A percentile compares a stretch with the other conserved stretches of the same genome.
Evolutionary conservation across 495 filamentous ascomycete species (phyloP).

Genomic region (Talaromyces adpressus): DNA sequence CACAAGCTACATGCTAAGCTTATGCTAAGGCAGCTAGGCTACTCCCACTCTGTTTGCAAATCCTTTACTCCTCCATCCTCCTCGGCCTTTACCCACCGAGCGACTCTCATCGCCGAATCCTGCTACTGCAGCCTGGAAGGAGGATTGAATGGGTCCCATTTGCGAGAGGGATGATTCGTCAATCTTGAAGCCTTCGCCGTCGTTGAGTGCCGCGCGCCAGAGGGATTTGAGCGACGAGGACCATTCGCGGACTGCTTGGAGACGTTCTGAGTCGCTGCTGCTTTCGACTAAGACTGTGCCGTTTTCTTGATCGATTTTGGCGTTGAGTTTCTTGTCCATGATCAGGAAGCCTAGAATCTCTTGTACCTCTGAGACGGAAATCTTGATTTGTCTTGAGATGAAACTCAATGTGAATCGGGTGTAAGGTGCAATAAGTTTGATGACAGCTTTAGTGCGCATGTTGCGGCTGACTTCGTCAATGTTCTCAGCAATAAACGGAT

Average conservation of each 20-base stretch:
- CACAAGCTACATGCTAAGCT: not conserved
- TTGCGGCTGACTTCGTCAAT: conserved; percentile 98
- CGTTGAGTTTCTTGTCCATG: conserved; percentile 76
- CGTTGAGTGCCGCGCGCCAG: conserved; percentile 58
- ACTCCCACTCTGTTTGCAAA: conserved; percentile 5
- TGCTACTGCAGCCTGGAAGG: conserved; percentile 15
- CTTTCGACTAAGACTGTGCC: conserved; percentile 78
- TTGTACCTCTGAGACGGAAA: conserved; percentile 76
- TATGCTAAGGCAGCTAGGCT: not conserved
- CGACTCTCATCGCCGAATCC: conserved; percentile 27
- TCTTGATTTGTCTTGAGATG: conserved; percentile 78
- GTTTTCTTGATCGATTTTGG: conserved; percentile 80
- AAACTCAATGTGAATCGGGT: conserved; percentile 82
- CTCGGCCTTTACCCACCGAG: conserved; percentile 12
- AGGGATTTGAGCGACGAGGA: conserved; percentile 58
- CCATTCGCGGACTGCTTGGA: conserved; percentile 68
- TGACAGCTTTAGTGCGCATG: conserved; percentile 91
- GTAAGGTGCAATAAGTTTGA: conserved; percentile 92
- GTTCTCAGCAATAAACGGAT: conserved; percentile 97
- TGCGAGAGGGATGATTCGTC: conserved; percentile 24
- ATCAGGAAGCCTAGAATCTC: conserved; percentile 93
- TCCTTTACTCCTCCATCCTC: conserved; percentile 20
- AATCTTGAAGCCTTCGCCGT: conserved; percentile 62
- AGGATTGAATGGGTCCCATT: conserved; percentile 17
- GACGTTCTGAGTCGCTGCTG: conserved; percentile 63